Evolutionary conservation across 495 filamentous ascomycete genomes (phyloP).

Genomic region (Aspergillus kassunensis): DNA sequence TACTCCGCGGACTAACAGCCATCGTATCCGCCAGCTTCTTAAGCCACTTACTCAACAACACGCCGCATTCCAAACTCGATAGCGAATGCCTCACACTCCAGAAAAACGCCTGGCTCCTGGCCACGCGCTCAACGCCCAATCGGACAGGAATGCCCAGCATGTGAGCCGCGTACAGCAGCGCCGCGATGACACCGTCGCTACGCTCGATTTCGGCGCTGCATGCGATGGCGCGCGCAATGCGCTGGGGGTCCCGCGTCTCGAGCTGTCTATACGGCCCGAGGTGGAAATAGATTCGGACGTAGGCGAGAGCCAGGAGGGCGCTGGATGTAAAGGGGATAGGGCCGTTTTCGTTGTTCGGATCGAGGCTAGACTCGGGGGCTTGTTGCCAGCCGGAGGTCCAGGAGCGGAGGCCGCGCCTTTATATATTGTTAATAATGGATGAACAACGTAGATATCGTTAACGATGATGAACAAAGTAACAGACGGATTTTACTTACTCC

Average conservation of each 20-base stretch:
- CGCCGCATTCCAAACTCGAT: slow-evolving; percentile 45
- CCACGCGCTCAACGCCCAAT: slow-evolving; percentile 41
- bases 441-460: background rate
- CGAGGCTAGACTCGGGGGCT: slow-evolving; percentile 39
- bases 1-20: slow-evolving; percentile 18
- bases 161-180: slow-evolving; percentile 37
- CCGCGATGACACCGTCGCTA: slow-evolving; percentile 36
- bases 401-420: slow-evolving; percentile 33
- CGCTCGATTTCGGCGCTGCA: slow-evolving; percentile 32
- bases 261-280: slow-evolving; percentile 36
- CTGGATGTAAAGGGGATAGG: slow-evolving; percentile 41
- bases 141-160: slow-evolving; percentile 40
- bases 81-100: slow-evolving; percentile 49
- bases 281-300: slow-evolving; percentile 36
- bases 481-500: background rate
- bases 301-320: slow-evolving; percentile 36
- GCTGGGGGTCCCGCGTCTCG: slow-evolving; percentile 33
- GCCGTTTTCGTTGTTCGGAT: slow-evolving; percentile 39
- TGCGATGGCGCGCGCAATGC: slow-evolving; percentile 31
- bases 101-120: slow-evolving; percentile 43
- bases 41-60: slow-evolving; percentile 49
- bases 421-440: too few relatives aligned
- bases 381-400: slow-evolving; percentile 44
- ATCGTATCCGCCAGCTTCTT: background rate
- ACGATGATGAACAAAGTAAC: background rate